Base-by-base conservation (phyloP, 306 rosid species). In the Gastrolobium villosum region DNA sequence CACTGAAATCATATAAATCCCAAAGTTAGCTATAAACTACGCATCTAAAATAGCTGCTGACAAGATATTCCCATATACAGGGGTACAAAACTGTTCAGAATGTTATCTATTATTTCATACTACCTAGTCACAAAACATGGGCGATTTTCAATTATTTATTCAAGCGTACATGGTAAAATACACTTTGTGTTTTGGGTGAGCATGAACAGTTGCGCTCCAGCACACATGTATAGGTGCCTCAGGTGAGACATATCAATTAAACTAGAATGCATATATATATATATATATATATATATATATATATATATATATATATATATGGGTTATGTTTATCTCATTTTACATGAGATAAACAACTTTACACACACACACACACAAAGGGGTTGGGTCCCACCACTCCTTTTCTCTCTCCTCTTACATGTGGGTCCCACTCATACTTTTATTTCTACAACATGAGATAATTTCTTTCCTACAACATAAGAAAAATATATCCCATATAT, bases 1-100 rank as follows among this genome's bases (percentile, higher is more conserved):
- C 34, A 94, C 98, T 92, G 6, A 35, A 52, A 66, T 31, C 85
- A 77, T 15, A 50, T 3, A 81, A 81, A 85, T 66, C 49, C 63
- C 34, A 64, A 44, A 28, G 69, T 81, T 50, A 84, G 57, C 57
- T 45, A 70, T 54, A 80, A 53, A 70, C 26, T 8, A n/a, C 28
- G 83, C 30, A 9, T 61, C 44, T 30, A 74, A 67, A 32, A 30
- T 60, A 64, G 74, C 70, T 6, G 48, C 52, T 36, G 34, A 44
- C 70, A 75, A 31, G 43, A 44, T 36, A 30, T 20, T 71, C 37
- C 31, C 8, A 37, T 8, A 61, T 52, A 40, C 40, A 53, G 26
- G 8, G 13, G 11, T 31, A 52, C 14, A 2, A 10, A 30, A 50
- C 48, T 10, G 46, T 46, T 31, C 5, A 37, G 53, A 9, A 32